Evolutionary conservation across 345 rosid genomes (phyloP).

Genomic region (Combretum micranthum): DNA sequence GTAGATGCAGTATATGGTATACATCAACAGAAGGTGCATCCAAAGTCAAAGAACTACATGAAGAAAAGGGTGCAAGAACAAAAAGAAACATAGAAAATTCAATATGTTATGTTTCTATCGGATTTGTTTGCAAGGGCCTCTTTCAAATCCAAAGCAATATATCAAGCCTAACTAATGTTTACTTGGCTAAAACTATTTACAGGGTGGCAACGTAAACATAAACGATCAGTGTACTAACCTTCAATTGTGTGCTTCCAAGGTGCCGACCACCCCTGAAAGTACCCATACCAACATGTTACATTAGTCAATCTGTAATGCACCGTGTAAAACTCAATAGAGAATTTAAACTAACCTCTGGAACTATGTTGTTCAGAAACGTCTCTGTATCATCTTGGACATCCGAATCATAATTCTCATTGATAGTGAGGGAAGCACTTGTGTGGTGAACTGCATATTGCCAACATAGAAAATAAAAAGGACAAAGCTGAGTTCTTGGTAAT

Average conservation of each 20-base stretch:
- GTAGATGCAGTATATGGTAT: no score
- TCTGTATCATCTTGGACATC: slow-evolving; percentile 92
- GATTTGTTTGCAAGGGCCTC: no score
- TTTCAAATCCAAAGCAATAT: no score
- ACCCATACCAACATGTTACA: slow-evolving; percentile 1
- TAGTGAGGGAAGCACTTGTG: slow-evolving; percentile 91
- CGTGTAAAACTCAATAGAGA: background rate
- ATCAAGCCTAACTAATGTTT: no score
- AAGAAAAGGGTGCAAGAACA: no score
- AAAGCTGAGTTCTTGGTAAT: no score
- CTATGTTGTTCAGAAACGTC: slow-evolving; percentile 84
- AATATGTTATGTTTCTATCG: no score
- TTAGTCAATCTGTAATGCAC: background rate
- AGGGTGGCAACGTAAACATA: background rate
- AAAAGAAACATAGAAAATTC: no score
- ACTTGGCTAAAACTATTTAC: no score
- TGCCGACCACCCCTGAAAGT: slow-evolving; percentile 72
- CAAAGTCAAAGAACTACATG: no score
- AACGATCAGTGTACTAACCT: slow-evolving; percentile 31
- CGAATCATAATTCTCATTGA: slow-evolving; percentile 92
- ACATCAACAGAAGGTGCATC: no score
- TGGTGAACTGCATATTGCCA: slow-evolving; percentile 54
- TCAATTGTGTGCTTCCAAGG: slow-evolving; percentile 97
- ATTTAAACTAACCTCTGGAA: slow-evolving; percentile 59
- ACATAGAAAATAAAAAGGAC: background rate